Evolutionary conservation across 805 yeast genomes (phyloP).

Genomic region (Yamadazyma akitaensis): DNA sequence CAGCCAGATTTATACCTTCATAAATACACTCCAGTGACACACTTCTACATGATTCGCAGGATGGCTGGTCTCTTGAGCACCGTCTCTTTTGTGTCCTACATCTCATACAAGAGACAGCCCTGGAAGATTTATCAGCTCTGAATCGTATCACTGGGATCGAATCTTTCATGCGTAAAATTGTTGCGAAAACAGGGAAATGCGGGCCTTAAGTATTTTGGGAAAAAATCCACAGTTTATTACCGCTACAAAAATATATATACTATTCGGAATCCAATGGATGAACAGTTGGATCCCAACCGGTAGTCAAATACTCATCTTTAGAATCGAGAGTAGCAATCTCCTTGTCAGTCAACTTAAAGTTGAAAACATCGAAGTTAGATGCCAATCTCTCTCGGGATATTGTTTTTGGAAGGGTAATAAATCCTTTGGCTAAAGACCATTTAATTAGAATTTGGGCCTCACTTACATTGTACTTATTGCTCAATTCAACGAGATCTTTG

Average conservation of each 20-base stretch:
- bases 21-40: neutral
- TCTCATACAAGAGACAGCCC: slow-evolving; percentile 9
- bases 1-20: neutral
- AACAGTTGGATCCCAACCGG: slow-evolving; percentile 4
- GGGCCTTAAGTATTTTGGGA: neutral
- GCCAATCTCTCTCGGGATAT: slow-evolving; percentile 11
- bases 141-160: slow-evolving; percentile 2
- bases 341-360: slow-evolving; percentile 2
- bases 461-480: slow-evolving; percentile 46
- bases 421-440: slow-evolving; percentile 74
- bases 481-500: slow-evolving; percentile 48
- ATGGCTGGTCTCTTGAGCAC: slow-evolving; percentile 10
- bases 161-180: neutral
- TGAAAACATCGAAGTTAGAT: slow-evolving; percentile 36
- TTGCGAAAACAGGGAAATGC: neutral
- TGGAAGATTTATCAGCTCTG: slow-evolving; percentile 4
- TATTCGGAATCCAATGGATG: slow-evolving; percentile 1
- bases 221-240: neutral
- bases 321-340: slow-evolving; percentile 4
- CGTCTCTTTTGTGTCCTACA: slow-evolving; percentile 12
- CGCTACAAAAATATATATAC: neutral
- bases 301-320: neutral
- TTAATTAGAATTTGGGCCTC: slow-evolving; percentile 63
- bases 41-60: slow-evolving; percentile 3
- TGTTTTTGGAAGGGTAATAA: slow-evolving; percentile 69